Evolutionary conservation across 163 green algal genomes (phyloP).

Genomic region (Trebouxia gelatinosa): DNA sequence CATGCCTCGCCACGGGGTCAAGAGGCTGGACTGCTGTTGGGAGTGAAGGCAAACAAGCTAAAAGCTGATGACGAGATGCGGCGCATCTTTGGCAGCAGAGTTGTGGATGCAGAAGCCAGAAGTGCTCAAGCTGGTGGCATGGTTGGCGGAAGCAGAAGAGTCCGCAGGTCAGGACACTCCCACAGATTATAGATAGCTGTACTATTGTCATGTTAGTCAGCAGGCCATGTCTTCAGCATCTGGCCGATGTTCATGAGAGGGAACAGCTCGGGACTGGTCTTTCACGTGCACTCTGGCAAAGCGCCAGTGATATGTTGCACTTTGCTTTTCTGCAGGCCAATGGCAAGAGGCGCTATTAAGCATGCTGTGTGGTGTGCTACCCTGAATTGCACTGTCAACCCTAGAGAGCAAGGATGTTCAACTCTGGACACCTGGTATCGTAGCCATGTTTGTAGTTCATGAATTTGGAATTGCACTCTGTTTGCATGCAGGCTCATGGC

Average conservation of each 20-base stretch:
- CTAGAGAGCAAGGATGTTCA: background rate
- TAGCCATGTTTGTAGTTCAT: no score
- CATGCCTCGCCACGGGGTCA: background rate
- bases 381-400: background rate
- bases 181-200: background rate
- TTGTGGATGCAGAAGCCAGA: constrained; percentile 27
- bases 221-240: no score
- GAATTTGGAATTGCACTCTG: no score
- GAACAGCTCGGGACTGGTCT: no score
- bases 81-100: constrained; percentile 50
- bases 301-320: no score
- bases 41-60: constrained; percentile 40
- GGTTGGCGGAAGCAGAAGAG: constrained; percentile 37
- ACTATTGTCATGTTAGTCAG: constrained; percentile 1
- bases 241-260: no score
- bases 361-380: background rate
- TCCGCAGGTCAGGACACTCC: constrained; percentile 41
- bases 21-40: constrained; percentile 34
- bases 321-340: no score
- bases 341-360: background rate
- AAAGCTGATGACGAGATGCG: constrained; percentile 52
- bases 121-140: constrained; percentile 19
- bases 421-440: background rate
- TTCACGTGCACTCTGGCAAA: no score
- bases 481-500: constrained; percentile 47